Evolutionary conservation across 306 rosid species (phyloP), one percentile per base, ranked within the genome.

Genomic region (Prunus dulcis): DNA sequence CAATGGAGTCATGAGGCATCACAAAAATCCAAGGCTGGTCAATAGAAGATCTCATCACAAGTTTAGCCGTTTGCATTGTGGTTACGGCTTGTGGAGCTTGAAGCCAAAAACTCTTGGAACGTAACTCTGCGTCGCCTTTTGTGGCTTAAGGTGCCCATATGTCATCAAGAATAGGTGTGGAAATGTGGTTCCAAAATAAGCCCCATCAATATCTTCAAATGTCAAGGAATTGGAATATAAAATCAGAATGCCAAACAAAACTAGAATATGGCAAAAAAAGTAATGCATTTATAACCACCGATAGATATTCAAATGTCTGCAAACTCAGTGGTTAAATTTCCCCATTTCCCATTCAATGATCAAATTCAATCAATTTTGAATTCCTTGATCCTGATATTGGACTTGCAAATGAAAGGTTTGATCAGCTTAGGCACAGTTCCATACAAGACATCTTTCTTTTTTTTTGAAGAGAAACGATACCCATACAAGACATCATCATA

Each of bases 101-200:
- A 87, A 92, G 77, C 97, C 97, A 46, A 92, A 92, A 74, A 92
- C 92, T 86, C 92, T 85, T 18, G 96, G 97, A n/a, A 90, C 88
- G 45, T 88, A 92, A 78, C 83, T 85, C 83, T 85, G 93, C 12
- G 80, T 73, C 0, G 89, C 88, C 82, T 90, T 92, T 76, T 87
- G 96, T 19, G 97, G 93, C 89, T 85, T 92, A 73, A 90, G 83
- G 82, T 90, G 86, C 73, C 93, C 97, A 18, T 90, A 90, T 13
- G 96, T 81, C 97, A 92, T 90, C 86, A 90, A 82, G 81, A 90
- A 90, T 52, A 92, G 82, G 86, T 90, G 95, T 1, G 97, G 96
- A 67, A 88, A 92, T 45, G 97, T 92, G 38, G 93, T 84, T 78
- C 97, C 97, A 23, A 92, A 92, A 87, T 92, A 92, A 1, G 96